These are phyloP conservation scores for Melanopsichium pennsylvanicum DNA, from an alignment of 1,284 basidiomycete species.

Conservation along the genomic window DNA sequence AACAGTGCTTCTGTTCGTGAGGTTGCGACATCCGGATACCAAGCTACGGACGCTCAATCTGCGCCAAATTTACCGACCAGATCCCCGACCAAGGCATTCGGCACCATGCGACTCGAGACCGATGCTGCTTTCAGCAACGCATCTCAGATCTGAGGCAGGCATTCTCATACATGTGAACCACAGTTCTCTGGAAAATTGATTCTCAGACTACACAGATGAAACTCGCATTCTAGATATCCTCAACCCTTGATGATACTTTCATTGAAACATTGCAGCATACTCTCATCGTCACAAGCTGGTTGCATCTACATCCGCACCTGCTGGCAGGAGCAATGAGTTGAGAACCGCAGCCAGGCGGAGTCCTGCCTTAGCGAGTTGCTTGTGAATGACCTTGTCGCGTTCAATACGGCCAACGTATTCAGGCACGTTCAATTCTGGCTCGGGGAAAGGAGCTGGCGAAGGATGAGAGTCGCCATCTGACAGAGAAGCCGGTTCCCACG, in stretches of 20 bases:
- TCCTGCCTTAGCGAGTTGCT: slow-evolving; percentile 80
- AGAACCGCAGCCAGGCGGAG: slow-evolving; percentile 80
- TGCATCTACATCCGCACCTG: background rate
- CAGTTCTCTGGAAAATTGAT: too few relatives aligned
- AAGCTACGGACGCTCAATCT: slow-evolving; percentile 2
- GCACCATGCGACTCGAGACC: slow-evolving; percentile 10
- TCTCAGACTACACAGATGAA: too few relatives aligned
- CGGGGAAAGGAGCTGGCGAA: slow-evolving; percentile 14
- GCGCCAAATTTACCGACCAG: slow-evolving; percentile 6
- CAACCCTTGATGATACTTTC: too few relatives aligned
- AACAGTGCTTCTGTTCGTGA: slow-evolving; percentile 5
- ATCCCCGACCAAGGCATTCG: slow-evolving; percentile 22
- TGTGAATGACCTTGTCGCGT: slow-evolving; percentile 76
- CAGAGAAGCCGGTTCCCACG: slow-evolving; percentile 12
- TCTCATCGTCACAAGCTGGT: too few relatives aligned
- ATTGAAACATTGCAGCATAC: too few relatives aligned
- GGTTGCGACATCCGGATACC: background rate
- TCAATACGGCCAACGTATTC: slow-evolving; percentile 74
- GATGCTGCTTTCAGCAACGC: slow-evolving; percentile 4
- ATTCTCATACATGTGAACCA: too few relatives aligned
- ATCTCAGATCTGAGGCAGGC: background rate
- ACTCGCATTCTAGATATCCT: too few relatives aligned
- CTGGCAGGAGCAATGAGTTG: slow-evolving; percentile 69
- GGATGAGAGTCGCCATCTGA: background rate
- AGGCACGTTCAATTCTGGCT: slow-evolving; percentile 83